A percentile compares a stretch with the other conserved stretches of the same genome.
Evolutionary conservation across 2,329 filamentous ascomycete genomes (phyloP).

Genomic region (Trichophyton verrucosum): DNA sequence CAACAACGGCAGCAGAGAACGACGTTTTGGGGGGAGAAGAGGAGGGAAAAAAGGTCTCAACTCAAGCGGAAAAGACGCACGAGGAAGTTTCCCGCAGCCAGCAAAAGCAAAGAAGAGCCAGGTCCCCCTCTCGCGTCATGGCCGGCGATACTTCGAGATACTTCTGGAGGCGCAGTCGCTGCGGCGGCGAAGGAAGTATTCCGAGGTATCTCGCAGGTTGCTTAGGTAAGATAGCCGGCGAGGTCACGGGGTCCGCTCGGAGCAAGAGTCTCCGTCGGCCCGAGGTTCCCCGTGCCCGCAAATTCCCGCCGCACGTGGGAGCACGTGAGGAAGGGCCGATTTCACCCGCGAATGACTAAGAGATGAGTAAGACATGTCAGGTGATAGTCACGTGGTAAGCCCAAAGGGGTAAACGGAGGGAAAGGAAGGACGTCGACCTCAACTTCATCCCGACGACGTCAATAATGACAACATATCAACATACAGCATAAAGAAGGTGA

Average conservation of each 20-base stretch:
- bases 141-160: neutral
- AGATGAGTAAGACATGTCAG: neutral
- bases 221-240: neutral
- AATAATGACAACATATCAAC: too few species aligned
- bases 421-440: neutral
- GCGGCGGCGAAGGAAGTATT: neutral
- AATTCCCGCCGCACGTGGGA: neutral
- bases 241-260: neutral
- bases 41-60: neutral
- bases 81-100: neutral
- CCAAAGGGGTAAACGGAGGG: neutral
- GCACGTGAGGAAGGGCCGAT: neutral
- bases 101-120: neutral
- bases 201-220: neutral
- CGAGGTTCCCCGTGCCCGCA: neutral
- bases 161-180: neutral
- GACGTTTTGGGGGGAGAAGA: neutral
- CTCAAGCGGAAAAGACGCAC: constrained; percentile 1
- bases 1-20: neutral
- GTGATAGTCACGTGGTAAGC: neutral
- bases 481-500: neutral
- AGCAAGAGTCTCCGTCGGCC: neutral
- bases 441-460: too few species aligned
- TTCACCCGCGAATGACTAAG: neutral
- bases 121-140: neutral